Conservation (phyloP, 192 early-diverging fungal species). For the Entomortierella lignicola region DNA sequence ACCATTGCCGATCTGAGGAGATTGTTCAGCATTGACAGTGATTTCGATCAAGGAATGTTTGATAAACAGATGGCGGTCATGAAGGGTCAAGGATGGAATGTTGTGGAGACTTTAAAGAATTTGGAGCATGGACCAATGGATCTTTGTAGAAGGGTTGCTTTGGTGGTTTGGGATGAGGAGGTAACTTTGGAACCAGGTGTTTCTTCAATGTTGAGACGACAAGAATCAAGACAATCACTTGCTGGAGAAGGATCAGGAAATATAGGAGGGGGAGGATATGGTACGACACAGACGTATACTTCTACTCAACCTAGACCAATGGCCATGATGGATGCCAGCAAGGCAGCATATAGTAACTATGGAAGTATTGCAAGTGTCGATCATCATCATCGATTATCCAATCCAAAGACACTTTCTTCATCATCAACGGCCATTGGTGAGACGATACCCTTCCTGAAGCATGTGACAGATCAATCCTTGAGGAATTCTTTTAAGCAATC, state of each 20-base stretch:
- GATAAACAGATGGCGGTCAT: constrained; percentile 83
- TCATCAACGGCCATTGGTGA: constrained; percentile 30
- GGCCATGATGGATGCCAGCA: constrained; percentile 32
- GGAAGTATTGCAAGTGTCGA: constrained; percentile 28
- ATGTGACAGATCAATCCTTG: too few relatives aligned
- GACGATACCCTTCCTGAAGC: neutral
- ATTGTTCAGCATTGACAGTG: constrained; percentile 78
- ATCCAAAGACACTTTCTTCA: constrained; percentile 23
- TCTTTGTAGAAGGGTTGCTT: constrained; percentile 56
- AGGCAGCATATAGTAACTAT: constrained; percentile 16
- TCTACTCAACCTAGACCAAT: constrained; percentile 29
- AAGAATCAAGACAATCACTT: neutral
- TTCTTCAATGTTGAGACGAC: neutral
- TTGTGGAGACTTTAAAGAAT: constrained; percentile 76
- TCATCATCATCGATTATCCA: constrained; percentile 8
- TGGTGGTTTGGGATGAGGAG: constrained; percentile 65
- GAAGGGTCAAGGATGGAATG: constrained; percentile 88
- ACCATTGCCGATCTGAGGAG: constrained; percentile 74
- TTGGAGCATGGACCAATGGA: constrained; percentile 65
- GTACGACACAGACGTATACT: constrained; percentile 17
- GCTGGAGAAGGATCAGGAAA: neutral
- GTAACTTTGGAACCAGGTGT: constrained; percentile 37
- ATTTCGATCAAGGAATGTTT: constrained; percentile 87
- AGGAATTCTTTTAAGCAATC: too few relatives aligned
- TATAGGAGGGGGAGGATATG: too few relatives aligned